A percentile compares a stretch with the other conserved stretches of the same genome.
phyloP scores from a whole-genome alignment of 805 yeast genomes.

The Yamadazyma phyllophila region DNA sequence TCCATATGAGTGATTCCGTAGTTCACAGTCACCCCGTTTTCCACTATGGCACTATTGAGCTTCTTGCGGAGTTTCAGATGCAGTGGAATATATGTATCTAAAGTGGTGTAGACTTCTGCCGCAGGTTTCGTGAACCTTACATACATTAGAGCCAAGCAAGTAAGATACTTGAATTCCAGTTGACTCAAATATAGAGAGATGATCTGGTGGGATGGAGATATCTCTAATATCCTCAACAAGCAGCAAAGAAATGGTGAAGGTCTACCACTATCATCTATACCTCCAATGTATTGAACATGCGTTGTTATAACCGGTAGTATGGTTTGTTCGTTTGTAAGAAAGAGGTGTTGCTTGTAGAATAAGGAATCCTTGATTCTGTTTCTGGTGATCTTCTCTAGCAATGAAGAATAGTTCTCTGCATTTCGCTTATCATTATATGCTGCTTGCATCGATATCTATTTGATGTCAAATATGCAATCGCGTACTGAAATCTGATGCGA shows the following conservation, averaged over 20 bases:
- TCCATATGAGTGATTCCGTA: constrained; percentile 57
- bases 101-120: constrained; percentile 42
- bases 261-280: constrained; percentile 51
- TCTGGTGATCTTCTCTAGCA: constrained; percentile 42
- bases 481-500: background rate
- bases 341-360: constrained; percentile 42
- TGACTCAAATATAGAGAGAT: constrained; percentile 56
- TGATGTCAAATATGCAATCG: background rate
- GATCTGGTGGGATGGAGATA: constrained; percentile 64
- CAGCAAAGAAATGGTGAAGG: constrained; percentile 79
- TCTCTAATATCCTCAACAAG: constrained; percentile 69
- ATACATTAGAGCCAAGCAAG: constrained; percentile 69
- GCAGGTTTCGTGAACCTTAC: constrained; percentile 43
- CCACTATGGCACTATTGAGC: constrained; percentile 26
- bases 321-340: constrained; percentile 40
- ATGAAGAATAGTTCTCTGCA: constrained; percentile 27
- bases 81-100: constrained; percentile 62
- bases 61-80: constrained; percentile 59
- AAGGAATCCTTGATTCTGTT: constrained; percentile 43
- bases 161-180: constrained; percentile 66
- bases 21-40: constrained; percentile 24
- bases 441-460: constrained; percentile 6
- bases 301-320: constrained; percentile 31
- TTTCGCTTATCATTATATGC: constrained; percentile 26
- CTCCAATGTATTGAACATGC: constrained; percentile 52